Base-by-base conservation (phyloP, 768 basidiomycete species). In the Suillus placidus region DNA sequence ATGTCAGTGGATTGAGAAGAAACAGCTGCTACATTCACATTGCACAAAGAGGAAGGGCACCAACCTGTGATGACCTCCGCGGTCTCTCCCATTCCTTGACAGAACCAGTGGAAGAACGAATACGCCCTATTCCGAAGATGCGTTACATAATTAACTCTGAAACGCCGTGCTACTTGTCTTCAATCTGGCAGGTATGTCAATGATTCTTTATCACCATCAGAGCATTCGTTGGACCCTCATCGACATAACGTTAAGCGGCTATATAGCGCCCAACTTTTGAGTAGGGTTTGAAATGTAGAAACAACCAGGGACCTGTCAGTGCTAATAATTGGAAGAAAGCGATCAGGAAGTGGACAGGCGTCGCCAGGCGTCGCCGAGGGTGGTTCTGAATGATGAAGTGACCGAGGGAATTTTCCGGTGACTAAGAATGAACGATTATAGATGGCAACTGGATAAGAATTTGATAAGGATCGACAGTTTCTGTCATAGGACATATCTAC, bases 51-150 rank as follows among this genome's bases (percentile, higher is more conserved):
- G 32, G 18, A 54, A 16, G 38, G 23, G 38, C 6, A 40, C 37
- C 9, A 40, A 58, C 37, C 38, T 40, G 26, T 18, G 26, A 30
- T 30, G 38, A 18, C 38, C 26, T 58, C 57, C 57, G 57, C 38
- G 37, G 37, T 40, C 38, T 37, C 56, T 58, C 38, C 38, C 57
- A 58, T 58, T 38, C 57, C 37, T 55, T 55, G 54, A n/a, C 54
- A 55, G 54, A 35, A 55, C 30, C 26, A 51, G 7, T 51, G 26
- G 49, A 51, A 51, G 23, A 49, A 49, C 23, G 47, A 49, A 49
- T 26, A 51, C 13, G 54, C 18, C 35, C 35, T 40, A 38, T 58
- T 58, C 38, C 57, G 23, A 40, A 58, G 57, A 40, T 40, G 26
- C 5, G 26, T 38, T 40, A 58, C 37, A 58, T 58, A 58, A 58